phyloP scores from a whole-genome alignment of 345 rosid species.

The Populus tremula region DNA sequence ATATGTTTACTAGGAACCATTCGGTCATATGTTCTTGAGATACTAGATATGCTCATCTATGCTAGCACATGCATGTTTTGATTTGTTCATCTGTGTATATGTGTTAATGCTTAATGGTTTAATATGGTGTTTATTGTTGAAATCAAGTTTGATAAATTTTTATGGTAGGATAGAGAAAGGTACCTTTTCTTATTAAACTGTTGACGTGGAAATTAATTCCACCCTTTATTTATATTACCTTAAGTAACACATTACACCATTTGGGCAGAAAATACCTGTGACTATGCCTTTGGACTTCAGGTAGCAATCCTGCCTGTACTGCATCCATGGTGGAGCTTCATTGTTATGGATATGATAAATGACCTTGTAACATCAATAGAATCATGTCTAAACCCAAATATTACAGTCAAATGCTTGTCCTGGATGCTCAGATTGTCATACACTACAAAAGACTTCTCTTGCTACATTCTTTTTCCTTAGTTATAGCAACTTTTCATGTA shows the following conservation, averaged over 20 bases:
- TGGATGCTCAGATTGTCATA: not conserved
- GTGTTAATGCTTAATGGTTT: not conserved
- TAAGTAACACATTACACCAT: not conserved
- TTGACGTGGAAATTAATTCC: not conserved
- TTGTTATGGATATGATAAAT: not conserved
- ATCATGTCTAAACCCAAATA: not conserved
- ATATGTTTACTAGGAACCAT: not conserved
- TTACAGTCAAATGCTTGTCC: not conserved
- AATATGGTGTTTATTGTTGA: not conserved
- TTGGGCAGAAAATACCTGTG: not conserved
- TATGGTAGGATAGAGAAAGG: not conserved
- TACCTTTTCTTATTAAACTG: not conserved
- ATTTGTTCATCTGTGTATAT: not conserved
- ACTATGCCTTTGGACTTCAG: not conserved
- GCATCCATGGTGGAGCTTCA: too few species aligned
- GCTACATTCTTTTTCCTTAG: not conserved
- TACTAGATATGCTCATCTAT: not conserved
- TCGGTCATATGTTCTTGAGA: too few species aligned
- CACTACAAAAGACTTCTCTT: not conserved
- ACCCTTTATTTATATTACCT: not conserved
- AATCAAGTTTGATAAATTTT: not conserved
- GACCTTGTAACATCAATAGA: not conserved
- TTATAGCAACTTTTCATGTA: not conserved
- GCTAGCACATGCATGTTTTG: not conserved
- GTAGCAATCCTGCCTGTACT: not conserved